Base-by-base conservation (phyloP, 371 early-diverging fungal genomes). In the Phascolomyces articulosus region DNA sequence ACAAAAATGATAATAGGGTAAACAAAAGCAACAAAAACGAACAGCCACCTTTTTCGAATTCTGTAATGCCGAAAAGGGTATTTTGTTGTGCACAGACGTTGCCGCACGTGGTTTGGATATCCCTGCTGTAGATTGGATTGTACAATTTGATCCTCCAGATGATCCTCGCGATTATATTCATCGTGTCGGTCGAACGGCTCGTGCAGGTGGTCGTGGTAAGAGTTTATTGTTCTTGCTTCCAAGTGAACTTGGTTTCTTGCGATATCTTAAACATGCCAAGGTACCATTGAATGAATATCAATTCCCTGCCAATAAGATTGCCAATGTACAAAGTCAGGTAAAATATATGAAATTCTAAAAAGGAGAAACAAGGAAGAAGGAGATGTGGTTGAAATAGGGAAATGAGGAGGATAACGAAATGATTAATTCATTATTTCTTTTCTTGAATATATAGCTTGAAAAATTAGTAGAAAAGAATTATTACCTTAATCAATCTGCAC, bases 71-170 rank as follows among this genome's bases (percentile, higher is more conserved):
- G 76, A 87, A 15, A 70, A 83, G 27, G 87, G 86, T 29, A 85
- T 98, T 47, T 78, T 99, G 44, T 83, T 99, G 66, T 95, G 96
- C 71, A 99, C 99, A 1, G 99, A 99, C 77, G 96, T 99, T 11
- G 98, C 97, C 16, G 97, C 99, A 7, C 91, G 99, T 80, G 99
- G 99, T 60, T 82, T 99, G 48, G 99, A 99, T 86, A 80, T 99
- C 60, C 94, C 98, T 40, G 87, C 95, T 66, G 94, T 99, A 24
- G 87, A 93, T 38, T 85, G 87, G 60, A 95, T 99, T 68, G 84
- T 99, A 34, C 99, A 99, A 75, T 98, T 92, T 68, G 99, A 99
- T 77, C 90, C 96, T 18, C 99, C 99, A 16, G 82, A 91, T 44
- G 96, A 94, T 78, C 78, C 93, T 13, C 87, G 90, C 53, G 96